Percentiles rank a stretch among this genome's conserved stretches.
Evolutionary conservation across 495 filamentous ascomycete species (phyloP).

Genomic region (Recurvomyces mirabilis): DNA sequence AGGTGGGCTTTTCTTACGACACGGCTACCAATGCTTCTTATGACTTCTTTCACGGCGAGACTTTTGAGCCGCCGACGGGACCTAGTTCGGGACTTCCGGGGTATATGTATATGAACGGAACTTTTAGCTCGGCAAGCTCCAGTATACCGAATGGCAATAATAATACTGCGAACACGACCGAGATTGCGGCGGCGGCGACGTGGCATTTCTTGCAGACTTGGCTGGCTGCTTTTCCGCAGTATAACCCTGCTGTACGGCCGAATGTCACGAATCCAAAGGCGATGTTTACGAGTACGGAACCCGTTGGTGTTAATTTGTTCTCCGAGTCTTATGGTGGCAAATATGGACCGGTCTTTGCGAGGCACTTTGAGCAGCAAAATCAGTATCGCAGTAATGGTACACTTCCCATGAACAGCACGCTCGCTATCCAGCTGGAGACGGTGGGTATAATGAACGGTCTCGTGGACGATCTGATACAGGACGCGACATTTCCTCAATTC

Average conservation of each 20-base stretch:
- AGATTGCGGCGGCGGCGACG: constrained; percentile 49
- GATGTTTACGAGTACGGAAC: constrained; percentile 10
- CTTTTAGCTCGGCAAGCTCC: constrained; percentile 43
- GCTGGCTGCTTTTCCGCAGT: constrained; percentile 53
- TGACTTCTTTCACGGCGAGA: constrained; percentile 26
- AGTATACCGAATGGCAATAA: constrained; percentile 14
- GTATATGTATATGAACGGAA: constrained; percentile 48
- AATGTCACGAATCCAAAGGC: constrained; percentile 34
- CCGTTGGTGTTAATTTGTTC: constrained; percentile 36
- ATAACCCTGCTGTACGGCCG: constrained; percentile 41
- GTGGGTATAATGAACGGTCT: constrained; percentile 39
- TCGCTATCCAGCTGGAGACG: constrained; percentile 33
- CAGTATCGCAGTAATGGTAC: constrained; percentile 27
- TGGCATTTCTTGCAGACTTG: constrained; percentile 66
- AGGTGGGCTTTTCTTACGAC: constrained; percentile 37
- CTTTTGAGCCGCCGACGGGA: constrained; percentile 15
- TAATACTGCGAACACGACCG: constrained; percentile 53
- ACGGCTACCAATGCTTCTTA: constrained; percentile 29
- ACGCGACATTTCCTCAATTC: constrained; percentile 21
- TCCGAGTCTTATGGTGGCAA: constrained; percentile 40
- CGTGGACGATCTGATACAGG: constrained; percentile 30
- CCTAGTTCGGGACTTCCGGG: constrained; percentile 27
- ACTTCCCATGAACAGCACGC: constrained; percentile 28
- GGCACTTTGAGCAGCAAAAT: constrained; percentile 37
- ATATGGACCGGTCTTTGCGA: constrained; percentile 37